Conservation (phyloP, 805 yeast species). For the Starmerella cellae region DNA sequence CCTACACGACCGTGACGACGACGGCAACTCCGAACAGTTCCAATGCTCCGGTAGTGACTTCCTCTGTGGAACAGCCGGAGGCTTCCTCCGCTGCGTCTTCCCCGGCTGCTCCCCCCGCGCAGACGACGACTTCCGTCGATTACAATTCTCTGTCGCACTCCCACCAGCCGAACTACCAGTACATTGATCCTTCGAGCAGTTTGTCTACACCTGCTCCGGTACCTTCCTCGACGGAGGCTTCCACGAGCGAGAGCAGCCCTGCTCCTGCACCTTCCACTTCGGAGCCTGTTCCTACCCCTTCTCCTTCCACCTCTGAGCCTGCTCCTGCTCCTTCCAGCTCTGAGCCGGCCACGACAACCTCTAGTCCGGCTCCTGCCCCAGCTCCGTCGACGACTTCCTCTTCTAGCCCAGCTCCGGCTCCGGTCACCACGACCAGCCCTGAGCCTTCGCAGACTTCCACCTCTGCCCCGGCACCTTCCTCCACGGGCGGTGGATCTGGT, state of each 20-base stretch:
- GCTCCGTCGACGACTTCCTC: constrained; percentile 8
- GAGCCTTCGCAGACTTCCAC: constrained; percentile 10
- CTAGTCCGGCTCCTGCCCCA: constrained; percentile 12
- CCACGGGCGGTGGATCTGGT: constrained; percentile 18
- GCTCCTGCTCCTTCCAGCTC: constrained; percentile 4
- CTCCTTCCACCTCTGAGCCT: not conserved
- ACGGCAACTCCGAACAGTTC: not conserved
- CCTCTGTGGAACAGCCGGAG: not conserved
- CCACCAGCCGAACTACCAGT: not conserved
- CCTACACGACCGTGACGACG: constrained; percentile 15
- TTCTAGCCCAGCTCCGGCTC: constrained; percentile 7
- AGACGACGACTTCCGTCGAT: not conserved
- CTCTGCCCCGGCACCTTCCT: not conserved
- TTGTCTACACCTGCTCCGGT: not conserved
- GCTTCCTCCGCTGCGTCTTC: constrained; percentile 2
- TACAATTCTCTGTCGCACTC: constrained; percentile 1
- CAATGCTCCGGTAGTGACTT: not conserved
- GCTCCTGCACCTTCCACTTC: constrained; percentile 9
- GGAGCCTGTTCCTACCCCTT: constrained; percentile 9
- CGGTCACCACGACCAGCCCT: constrained; percentile 8
- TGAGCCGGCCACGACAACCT: not conserved
- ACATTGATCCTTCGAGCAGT: constrained; percentile 1
- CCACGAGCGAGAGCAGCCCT: constrained; percentile 9
- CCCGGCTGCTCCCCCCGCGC: no score
- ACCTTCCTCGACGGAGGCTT: not conserved